Evolutionary conservation across 768 basidiomycete genomes (phyloP).

Genomic region (Psilocybe subaeruginosa): DNA sequence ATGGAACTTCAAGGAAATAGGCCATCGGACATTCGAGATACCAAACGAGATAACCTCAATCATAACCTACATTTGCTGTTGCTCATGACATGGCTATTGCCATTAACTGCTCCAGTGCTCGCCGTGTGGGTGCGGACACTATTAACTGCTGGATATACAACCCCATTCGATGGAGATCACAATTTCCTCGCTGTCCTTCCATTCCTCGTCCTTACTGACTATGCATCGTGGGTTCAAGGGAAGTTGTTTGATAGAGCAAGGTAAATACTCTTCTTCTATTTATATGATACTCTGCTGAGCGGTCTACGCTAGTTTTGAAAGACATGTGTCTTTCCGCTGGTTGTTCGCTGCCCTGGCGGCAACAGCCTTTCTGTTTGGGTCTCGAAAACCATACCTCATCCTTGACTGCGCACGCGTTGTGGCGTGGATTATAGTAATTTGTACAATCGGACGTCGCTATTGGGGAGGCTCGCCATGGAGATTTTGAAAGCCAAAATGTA

Average conservation of each 20-base stretch:
- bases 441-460: conserved; percentile 53
- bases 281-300: background rate
- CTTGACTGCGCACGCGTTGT: conserved; percentile 62
- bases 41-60: conserved; percentile 38
- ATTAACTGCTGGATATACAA: conserved; percentile 74
- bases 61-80: conserved; percentile 68
- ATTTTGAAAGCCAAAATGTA: background rate
- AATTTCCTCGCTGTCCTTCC: conserved; percentile 66
- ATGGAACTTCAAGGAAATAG: conserved; percentile 3
- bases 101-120: conserved; percentile 74
- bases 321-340: conserved; percentile 51
- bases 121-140: conserved; percentile 91
- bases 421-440: conserved; percentile 45
- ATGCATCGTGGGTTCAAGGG: conserved; percentile 51
- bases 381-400: conserved; percentile 65
- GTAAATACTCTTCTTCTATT: conserved; percentile 27
- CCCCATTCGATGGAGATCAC: conserved; percentile 85
- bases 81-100: conserved; percentile 81
- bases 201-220: conserved; percentile 66
- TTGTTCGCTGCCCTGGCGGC: conserved; percentile 50
- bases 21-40: conserved; percentile 16
- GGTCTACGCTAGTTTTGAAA: conserved; percentile 37
- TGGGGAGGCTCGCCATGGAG: conserved; percentile 45
- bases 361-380: conserved; percentile 66
- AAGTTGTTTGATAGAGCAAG: conserved; percentile 46